Percentiles rank a stretch among this genome's conserved stretches.
Conservation (phyloP, 78 protist species). For the Diacronema lutheri region DNA sequence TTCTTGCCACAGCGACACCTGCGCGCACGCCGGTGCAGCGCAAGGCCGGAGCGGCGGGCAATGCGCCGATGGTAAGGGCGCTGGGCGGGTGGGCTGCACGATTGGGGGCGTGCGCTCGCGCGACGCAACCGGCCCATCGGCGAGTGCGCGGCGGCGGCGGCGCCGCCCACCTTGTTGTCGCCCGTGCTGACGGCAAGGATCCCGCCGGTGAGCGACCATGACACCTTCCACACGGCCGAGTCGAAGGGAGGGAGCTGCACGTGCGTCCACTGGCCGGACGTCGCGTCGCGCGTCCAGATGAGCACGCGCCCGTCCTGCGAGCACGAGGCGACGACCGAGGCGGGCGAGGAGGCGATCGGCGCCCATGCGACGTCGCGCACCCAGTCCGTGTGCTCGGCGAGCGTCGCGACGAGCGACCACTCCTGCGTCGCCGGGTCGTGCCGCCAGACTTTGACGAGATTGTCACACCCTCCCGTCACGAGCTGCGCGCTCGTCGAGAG, state of each 20-base stretch:
- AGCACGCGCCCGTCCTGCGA: slow-evolving; percentile 78
- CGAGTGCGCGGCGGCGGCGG: too few species aligned
- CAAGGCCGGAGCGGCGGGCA: too few species aligned
- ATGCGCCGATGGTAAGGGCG: too few species aligned
- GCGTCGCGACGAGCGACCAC: background rate
- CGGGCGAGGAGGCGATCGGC: slow-evolving; percentile 71
- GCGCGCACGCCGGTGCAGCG: too few species aligned
- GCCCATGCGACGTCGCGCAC: slow-evolving; percentile 97
- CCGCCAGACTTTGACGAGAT: slow-evolving; percentile 79
- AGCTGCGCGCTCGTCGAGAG: slow-evolving; percentile 41
- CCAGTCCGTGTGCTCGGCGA: slow-evolving; percentile 84
- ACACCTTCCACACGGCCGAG: background rate
- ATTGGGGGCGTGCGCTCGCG: too few species aligned
- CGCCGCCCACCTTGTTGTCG: background rate
- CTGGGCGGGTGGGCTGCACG: too few species aligned
- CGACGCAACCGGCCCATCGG: too few species aligned
- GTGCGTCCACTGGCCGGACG: background rate
- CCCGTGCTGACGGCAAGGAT: background rate
- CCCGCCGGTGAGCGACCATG: background rate
- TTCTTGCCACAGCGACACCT: slow-evolving; percentile 3
- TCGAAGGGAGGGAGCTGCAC: background rate
- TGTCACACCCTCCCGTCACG: slow-evolving; percentile 92
- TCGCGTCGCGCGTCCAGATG: slow-evolving; percentile 68
- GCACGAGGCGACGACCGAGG: slow-evolving; percentile 74
- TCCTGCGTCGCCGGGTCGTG: background rate